These are phyloP conservation scores for Tulasnella sp. DNA, from an alignment of 768 basidiomycete species.

Conservation along the genomic window DNA sequence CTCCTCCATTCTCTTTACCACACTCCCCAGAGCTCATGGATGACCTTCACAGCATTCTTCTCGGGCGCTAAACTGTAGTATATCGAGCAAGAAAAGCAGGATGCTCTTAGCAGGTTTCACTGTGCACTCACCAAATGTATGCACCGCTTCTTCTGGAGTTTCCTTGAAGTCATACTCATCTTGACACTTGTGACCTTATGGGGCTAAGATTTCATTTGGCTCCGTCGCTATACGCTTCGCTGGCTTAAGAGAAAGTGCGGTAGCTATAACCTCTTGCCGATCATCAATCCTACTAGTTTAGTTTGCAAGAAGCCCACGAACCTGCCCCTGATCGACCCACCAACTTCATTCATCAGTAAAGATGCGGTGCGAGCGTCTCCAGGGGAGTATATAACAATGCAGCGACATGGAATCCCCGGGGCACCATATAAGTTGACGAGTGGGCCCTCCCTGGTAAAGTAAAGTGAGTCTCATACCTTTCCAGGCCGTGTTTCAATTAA, in stretches of 20 bases:
- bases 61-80: not conserved
- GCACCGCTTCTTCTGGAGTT: conserved; percentile 1
- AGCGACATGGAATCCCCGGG: conserved; percentile 11
- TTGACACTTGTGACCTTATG: not conserved
- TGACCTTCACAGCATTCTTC: too few species aligned
- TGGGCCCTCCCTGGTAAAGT: conserved; percentile 28
- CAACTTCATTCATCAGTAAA: conserved; percentile 27
- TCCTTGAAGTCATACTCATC: not conserved
- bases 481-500: not conserved
- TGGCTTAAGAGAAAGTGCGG: not conserved
- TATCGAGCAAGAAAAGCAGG: conserved; percentile 26
- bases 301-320: not conserved
- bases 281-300: conserved; percentile 1
- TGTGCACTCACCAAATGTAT: not conserved
- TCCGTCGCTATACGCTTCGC: not conserved
- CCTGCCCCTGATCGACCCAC: not conserved
- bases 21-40: too few species aligned
- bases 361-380: conserved; percentile 9
- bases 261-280: not conserved
- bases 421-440: conserved; percentile 1
- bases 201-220: not conserved
- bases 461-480: not conserved
- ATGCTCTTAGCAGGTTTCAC: conserved; percentile 29
- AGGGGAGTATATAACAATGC: conserved; percentile 7
- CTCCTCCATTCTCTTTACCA: too few species aligned